Conservation (phyloP, 2,329 filamentous ascomycete genomes). For the Diaporthe vexans region DNA sequence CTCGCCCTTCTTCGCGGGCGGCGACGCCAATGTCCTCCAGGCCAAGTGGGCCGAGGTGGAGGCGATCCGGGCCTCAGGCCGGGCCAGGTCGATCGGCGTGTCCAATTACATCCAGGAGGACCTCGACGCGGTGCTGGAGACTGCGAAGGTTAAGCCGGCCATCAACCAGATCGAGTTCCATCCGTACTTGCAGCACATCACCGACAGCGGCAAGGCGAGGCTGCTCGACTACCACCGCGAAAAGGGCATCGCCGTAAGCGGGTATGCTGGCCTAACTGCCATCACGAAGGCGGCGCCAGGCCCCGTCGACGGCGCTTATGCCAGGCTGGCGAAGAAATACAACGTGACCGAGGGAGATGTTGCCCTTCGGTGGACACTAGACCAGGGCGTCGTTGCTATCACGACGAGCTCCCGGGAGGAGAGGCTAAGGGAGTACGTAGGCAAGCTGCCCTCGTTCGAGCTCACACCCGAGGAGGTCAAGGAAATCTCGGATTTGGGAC, state of each 20-base stretch:
- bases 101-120: conserved; percentile 75
- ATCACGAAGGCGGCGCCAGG: conserved; percentile 52
- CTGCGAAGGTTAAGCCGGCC: conserved; percentile 71
- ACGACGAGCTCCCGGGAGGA: conserved; percentile 58
- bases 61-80: conserved; percentile 74
- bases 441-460: conserved; percentile 26
- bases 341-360: conserved; percentile 66
- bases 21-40: conserved; percentile 62
- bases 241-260: conserved; percentile 54
- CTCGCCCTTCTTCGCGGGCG: conserved; percentile 23
- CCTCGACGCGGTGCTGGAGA: conserved; percentile 65
- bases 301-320: conserved; percentile 54
- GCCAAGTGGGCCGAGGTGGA: conserved; percentile 67
- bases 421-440: conserved; percentile 29
- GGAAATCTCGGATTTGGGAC: conserved; percentile 36
- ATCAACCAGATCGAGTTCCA: conserved; percentile 84
- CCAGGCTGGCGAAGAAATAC: conserved; percentile 62
- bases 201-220: conserved; percentile 3
- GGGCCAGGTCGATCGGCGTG: conserved; percentile 77
- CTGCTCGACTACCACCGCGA: conserved; percentile 54
- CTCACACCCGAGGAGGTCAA: conserved; percentile 30
- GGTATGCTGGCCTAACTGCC: conserved; percentile 49
- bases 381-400: conserved; percentile 66
- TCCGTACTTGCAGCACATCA: conserved; percentile 73
- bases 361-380: conserved; percentile 68